Percentiles rank a stretch among this genome's conserved stretches.
Evolutionary conservation across 2,329 filamentous ascomycete species (phyloP).

Genomic region (Colletotrichum filicis): DNA sequence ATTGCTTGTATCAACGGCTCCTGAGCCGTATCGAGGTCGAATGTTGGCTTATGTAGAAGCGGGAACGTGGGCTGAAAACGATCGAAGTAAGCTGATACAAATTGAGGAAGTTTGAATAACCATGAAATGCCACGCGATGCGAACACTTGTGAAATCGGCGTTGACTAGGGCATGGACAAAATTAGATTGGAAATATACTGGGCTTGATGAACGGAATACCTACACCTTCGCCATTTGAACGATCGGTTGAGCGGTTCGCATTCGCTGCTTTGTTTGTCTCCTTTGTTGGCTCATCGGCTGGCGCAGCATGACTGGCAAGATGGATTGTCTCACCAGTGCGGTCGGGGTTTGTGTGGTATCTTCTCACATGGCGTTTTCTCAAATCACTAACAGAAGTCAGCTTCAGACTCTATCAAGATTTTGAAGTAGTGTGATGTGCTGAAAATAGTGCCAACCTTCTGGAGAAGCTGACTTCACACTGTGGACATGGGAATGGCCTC

Average conservation of each 20-base stretch:
- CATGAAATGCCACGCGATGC: neutral
- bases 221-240: no score
- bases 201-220: no score
- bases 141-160: neutral
- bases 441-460: neutral
- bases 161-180: neutral
- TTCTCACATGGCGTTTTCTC: neutral
- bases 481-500: neutral
- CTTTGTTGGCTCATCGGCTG: no score
- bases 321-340: neutral
- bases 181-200: no score
- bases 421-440: neutral
- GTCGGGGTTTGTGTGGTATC: neutral
- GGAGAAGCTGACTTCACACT: constrained; percentile 12
- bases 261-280: no score
- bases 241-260: no score
- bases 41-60: neutral
- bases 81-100: constrained; percentile 2
- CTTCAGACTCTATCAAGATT: neutral
- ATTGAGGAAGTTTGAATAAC: constrained; percentile 11
- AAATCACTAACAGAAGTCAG: neutral
- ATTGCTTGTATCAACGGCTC: neutral
- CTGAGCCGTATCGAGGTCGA: neutral
- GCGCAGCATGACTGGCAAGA: neutral
- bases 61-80: neutral